phyloP scores from a whole-genome alignment of 2,329 filamentous ascomycete species.

The Hypoxylon sp. region DNA sequence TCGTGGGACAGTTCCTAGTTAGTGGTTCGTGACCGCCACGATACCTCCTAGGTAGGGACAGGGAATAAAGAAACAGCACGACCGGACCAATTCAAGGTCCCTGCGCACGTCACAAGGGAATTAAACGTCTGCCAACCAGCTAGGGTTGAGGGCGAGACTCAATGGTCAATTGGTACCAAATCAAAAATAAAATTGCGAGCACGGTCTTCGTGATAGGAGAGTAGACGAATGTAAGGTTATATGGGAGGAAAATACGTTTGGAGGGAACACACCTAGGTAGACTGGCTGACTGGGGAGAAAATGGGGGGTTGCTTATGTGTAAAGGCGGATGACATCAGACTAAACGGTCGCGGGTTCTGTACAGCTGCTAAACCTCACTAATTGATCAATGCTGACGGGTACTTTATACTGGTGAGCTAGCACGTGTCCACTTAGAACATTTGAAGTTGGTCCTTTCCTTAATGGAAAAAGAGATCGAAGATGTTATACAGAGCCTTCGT shows the following conservation, averaged over 20 bases:
- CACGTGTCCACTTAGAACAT: constrained; percentile 26
- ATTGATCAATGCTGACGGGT: constrained; percentile 24
- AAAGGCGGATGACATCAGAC: constrained; percentile 24
- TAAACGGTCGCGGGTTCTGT: constrained; percentile 5
- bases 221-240: constrained; percentile 5
- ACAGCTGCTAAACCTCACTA: constrained; percentile 8
- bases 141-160: constrained; percentile 10
- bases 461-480: constrained; percentile 14
- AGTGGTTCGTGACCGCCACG: constrained; percentile 37
- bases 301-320: background rate
- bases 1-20: constrained; percentile 30
- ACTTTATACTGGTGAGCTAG: constrained; percentile 8
- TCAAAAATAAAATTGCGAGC: constrained; percentile 12
- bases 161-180: constrained; percentile 15
- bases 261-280: background rate
- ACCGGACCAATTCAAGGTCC: constrained; percentile 36
- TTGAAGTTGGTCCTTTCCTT: background rate
- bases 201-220: constrained; percentile 1
- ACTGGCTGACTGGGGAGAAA: background rate
- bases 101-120: constrained; percentile 38
- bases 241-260: background rate
- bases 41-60: background rate
- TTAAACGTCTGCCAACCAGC: constrained; percentile 14
- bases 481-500: background rate
- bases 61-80: constrained; percentile 28